Base-by-base conservation (phyloP, 352 stramenopile species). In the Phytopythium cucurbitacearum region DNA sequence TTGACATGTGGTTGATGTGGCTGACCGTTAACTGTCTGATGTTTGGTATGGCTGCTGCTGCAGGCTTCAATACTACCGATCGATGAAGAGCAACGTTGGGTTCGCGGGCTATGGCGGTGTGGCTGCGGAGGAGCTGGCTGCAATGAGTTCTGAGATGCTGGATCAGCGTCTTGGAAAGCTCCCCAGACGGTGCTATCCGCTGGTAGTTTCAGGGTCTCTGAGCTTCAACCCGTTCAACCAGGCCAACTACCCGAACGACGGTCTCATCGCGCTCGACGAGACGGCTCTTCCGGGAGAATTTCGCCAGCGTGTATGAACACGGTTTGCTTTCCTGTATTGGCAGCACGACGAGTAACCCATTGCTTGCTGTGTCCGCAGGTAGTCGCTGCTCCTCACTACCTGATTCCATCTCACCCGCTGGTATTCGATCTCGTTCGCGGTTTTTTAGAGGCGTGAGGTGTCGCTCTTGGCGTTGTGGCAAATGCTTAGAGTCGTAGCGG, bases 151-250 rank as follows among this genome's bases (percentile, higher is more conserved):
- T 7, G 57, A 71, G 12, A 53, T 77, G 39, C 53, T 91, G 1
- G 77, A 91, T 49, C 28, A 55, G 21, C 73, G 77, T 0, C 69
- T 91, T 0, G 80, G 80, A 40, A 91, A 91, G 37, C 68, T 91
- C 0, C 80, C 80, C 7, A 64, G 51, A 21, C 64, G 79, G 38
- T 87, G 75, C 50, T 86, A 76, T 36, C 72, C 80, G 32, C 64
- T 91, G 6, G 62, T 91, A 2, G 48, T 91, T 33, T 71, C 80
- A 3, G 80, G 80, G 3, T 79, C 79, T 13, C 54, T 87, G n/a
- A 80, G 76, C 51, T 49, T 91, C 6, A 91, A 89, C 48, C 80
- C 80, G 28, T 87, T 88, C 55, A 87, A 86, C 39, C 77, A 87
- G 63, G 69, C 71, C 35, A 80, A 85, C 43, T 87, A 89, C 50